Conservation (phyloP, 441 rosid species). For the Populus hybrid region DNA sequence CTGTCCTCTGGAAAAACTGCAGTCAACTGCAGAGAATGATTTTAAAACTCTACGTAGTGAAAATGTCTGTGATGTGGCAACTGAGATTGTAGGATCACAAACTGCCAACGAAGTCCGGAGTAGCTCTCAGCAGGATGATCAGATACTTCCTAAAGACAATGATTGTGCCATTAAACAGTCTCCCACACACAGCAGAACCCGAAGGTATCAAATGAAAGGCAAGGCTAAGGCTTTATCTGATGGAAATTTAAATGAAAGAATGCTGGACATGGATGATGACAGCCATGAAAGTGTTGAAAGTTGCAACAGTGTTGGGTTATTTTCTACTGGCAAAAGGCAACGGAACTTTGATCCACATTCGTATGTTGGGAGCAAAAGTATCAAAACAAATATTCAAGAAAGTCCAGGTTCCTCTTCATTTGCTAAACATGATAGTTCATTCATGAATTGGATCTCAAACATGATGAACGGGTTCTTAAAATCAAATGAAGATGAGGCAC, state of each 20-base stretch:
- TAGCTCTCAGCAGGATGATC: slow-evolving; percentile 29
- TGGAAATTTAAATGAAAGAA: slow-evolving; percentile 41
- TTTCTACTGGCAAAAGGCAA: slow-evolving; percentile 45
- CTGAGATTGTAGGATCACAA: slow-evolving; percentile 25
- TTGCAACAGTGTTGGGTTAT: slow-evolving; percentile 54
- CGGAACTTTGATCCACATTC: slow-evolving; percentile 49
- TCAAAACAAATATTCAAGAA: slow-evolving; percentile 44
- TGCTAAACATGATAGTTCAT: slow-evolving; percentile 69
- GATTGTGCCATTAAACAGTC: slow-evolving; percentile 21
- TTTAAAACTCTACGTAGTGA: slow-evolving; percentile 26
- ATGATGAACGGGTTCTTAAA: slow-evolving; percentile 66
- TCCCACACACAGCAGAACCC: slow-evolving; percentile 28
- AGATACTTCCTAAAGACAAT: slow-evolving; percentile 22
- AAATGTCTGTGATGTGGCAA: slow-evolving; percentile 22
- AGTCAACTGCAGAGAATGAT: slow-evolving; percentile 63
- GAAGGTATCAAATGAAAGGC: slow-evolving; percentile 34
- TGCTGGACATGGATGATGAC: slow-evolving; percentile 37
- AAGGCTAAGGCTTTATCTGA: slow-evolving; percentile 68
- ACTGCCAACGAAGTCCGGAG: slow-evolving; percentile 33
- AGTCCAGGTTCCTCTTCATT: slow-evolving; percentile 47
- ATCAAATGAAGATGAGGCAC: slow-evolving; percentile 35
- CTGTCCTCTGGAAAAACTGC: slow-evolving; percentile 35
- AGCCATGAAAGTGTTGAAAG: slow-evolving; percentile 92
- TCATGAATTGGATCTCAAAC: slow-evolving; percentile 89
- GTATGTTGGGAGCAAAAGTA: slow-evolving; percentile 53